Percentiles rank a stretch among this genome's conserved stretches.
Evolutionary conservation across 2,329 filamentous ascomycete genomes (phyloP).

Genomic region (Chrysoporthe deuterocubensis): DNA sequence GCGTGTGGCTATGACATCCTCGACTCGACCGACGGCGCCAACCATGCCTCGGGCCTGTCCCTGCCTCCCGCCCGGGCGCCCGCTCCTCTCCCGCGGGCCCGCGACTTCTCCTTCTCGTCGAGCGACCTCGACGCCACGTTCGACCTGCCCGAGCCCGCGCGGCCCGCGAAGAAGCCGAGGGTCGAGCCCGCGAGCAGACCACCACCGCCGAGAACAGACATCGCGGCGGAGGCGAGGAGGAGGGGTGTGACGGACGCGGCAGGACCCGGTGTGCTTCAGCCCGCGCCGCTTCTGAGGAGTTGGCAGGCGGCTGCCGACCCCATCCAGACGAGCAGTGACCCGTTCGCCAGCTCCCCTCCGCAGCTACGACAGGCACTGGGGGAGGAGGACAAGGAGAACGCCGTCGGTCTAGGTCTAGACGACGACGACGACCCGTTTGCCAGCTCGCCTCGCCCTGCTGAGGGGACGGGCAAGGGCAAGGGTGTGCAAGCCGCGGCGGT

Average conservation of each 20-base stretch:
- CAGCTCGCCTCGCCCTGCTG: constrained; percentile 29
- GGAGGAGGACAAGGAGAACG: constrained; percentile 21
- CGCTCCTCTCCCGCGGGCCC: neutral
- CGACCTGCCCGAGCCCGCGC: neutral
- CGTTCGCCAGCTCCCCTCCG: constrained; percentile 23
- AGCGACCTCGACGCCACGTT: constrained; percentile 38
- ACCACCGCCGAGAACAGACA: neutral
- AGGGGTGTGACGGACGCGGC: neutral
- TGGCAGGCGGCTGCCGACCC: constrained; percentile 26
- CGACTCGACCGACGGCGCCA: constrained; percentile 30
- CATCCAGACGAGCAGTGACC: constrained; percentile 39
- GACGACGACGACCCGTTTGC: constrained; percentile 32
- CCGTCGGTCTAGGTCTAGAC: constrained; percentile 10
- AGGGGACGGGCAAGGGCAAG: constrained; percentile 18
- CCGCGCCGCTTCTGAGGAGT: constrained; percentile 31
- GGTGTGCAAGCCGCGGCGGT: constrained; percentile 3
- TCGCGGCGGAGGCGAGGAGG: neutral
- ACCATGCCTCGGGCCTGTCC: constrained; percentile 2
- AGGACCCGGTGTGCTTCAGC: constrained; percentile 19
- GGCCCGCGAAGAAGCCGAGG: constrained; percentile 38
- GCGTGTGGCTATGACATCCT: constrained; percentile 29
- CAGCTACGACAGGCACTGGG: neutral
- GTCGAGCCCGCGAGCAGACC: constrained; percentile 29
- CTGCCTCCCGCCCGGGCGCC: neutral
- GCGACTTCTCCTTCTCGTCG: constrained; percentile 40